phyloP scores from a whole-genome alignment of 139 green algal species.

The Closterium sp. region DNA sequence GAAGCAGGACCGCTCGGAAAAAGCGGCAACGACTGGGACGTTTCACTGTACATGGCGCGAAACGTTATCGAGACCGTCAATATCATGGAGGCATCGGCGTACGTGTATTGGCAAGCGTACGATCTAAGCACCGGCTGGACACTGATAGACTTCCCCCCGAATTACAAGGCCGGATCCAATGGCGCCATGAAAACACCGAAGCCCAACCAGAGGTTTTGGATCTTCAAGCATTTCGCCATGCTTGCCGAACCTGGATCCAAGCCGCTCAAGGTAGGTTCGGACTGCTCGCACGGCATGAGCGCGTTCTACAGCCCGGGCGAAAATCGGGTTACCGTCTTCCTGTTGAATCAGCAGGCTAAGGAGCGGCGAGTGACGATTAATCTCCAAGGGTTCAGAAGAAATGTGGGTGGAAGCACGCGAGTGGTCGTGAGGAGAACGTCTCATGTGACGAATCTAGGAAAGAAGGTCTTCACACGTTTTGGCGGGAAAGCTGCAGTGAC shows the following conservation, averaged over 20 bases:
- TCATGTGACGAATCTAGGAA: not conserved
- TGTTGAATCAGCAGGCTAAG: not conserved
- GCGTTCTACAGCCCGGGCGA: not conserved
- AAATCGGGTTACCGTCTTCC: not conserved
- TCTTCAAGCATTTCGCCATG: not conserved
- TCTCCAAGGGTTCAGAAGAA: not conserved
- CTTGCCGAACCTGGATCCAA: not conserved
- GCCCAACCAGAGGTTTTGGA: not conserved
- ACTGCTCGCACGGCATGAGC: not conserved
- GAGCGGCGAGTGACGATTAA: not conserved
- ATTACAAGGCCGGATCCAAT: not conserved
- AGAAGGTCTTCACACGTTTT: too few relatives aligned
- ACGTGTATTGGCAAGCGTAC: conserved; percentile 52
- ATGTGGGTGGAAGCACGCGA: not conserved
- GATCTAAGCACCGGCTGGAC: not conserved
- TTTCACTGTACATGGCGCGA: conserved; percentile 26
- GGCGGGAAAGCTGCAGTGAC: too few relatives aligned
- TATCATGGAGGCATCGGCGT: conserved; percentile 33
- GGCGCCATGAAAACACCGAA: not conserved
- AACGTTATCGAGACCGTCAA: conserved; percentile 38
- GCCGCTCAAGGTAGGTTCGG: not conserved
- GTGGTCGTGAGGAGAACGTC: not conserved
- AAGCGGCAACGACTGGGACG: not conserved
- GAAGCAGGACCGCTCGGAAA: conserved; percentile 34
- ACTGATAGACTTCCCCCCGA: not conserved